phyloP scores from a whole-genome alignment of 352 stramenopile genomes.

The Globisporangium viniferum region DNA sequence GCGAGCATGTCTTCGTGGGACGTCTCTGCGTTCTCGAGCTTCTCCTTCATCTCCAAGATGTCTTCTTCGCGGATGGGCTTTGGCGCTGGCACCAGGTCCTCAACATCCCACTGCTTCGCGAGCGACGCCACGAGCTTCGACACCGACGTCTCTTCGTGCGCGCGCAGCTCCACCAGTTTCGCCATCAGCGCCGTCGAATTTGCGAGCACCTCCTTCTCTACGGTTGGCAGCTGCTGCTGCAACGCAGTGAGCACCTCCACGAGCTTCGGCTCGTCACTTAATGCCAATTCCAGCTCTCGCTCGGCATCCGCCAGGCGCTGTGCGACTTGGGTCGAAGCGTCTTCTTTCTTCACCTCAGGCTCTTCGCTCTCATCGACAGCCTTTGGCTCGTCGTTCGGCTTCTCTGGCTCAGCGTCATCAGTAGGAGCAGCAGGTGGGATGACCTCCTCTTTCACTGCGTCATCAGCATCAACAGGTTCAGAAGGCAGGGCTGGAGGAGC shows the following conservation, averaged over 20 bases:
- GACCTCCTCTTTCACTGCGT: conserved; percentile 2
- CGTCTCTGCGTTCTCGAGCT: conserved; percentile 41
- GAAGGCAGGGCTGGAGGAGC: background rate
- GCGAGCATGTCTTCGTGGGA: conserved; percentile 69
- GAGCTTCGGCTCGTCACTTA: conserved; percentile 39
- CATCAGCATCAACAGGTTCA: background rate
- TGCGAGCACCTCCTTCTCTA: conserved; percentile 32
- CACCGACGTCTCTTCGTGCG: conserved; percentile 30
- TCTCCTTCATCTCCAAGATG: conserved; percentile 56
- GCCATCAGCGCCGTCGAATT: conserved; percentile 27
- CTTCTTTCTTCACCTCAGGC: conserved; percentile 8
- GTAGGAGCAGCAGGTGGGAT: background rate
- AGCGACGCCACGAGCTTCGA: conserved; percentile 31
- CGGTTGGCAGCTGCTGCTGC: conserved; percentile 19
- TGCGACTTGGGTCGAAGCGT: conserved; percentile 17
- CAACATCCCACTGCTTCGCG: conserved; percentile 43
- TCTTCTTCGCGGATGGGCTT: conserved; percentile 55
- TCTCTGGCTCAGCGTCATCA: background rate
- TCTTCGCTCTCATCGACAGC: conserved; percentile 10
- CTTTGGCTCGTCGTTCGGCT: conserved; percentile 5
- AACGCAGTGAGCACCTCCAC: conserved; percentile 32
- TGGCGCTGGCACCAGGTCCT: conserved; percentile 42
- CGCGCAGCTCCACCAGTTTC: conserved; percentile 37
- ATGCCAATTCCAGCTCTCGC: conserved; percentile 31
- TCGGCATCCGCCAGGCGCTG: conserved; percentile 29